Base-by-base conservation (phyloP, 2,329 filamentous ascomycete species). In the Epicoccum sorghinum region DNA sequence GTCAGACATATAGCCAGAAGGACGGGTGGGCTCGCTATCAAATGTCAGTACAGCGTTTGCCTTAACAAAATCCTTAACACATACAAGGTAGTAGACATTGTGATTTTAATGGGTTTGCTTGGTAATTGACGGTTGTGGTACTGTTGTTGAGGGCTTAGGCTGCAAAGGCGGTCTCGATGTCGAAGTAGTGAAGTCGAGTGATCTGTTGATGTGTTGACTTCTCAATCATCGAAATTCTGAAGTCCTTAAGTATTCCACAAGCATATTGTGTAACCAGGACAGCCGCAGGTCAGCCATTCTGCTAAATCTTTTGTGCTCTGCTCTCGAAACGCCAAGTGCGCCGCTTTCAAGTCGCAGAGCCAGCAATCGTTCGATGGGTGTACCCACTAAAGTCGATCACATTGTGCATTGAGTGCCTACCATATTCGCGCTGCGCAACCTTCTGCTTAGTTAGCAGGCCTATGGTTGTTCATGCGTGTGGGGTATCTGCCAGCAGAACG, bases 1-100 rank as follows among this genome's bases (percentile, higher is more conserved):
- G 54, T 78, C 70, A 39, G 68, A 69, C 50, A 59, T 60, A 61
- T 73, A 74, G 57, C 60, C 66, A 7, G 62, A 61, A 32, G 70
- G 68, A 45, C 66, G 67, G 7, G 59, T 65, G 25, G 66, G 66
- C 30, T 72, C 62, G 52, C 69, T 73, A 48, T 7, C 13, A 2
- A 5, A 22, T 8, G 23, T 65, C 29, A 63, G 59, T 29, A 35
- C 12, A 7, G 14, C 18, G 7, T 7, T 9, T 4, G 46, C 12
- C 7, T 14, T 3, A 12, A 10, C 18, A 14, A 2, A 13, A 25
- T 7, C 24, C 13, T 29, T 13, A 4, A 10, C 2, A 27, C 67
- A 54, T 67, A 73, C 69, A 69, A 58, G 23, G 67, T 60, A 23
- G 67, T 60, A 60, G 70, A 62, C 69, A 73, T 72, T 36, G 43